Conservation (phyloP, 1,284 basidiomycete species). For the Amylostereum areolatum region DNA sequence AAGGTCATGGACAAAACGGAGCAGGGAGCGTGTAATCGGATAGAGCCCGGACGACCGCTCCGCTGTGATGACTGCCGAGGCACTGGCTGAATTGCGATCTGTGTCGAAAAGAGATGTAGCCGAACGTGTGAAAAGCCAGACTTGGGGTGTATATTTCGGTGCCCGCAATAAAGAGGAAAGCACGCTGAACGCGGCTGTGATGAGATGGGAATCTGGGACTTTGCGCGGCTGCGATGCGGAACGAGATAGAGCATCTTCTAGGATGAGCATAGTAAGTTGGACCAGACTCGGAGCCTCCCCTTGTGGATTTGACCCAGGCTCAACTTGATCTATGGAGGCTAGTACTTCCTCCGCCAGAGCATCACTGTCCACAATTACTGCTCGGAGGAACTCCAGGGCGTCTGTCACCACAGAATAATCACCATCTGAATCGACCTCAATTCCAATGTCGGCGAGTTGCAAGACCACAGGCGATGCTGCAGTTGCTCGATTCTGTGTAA, state of each 20-base stretch:
- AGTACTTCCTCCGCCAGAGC: slow-evolving; percentile 60
- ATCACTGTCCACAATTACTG: slow-evolving; percentile 67
- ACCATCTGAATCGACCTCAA: slow-evolving; percentile 50
- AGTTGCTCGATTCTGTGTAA: slow-evolving; percentile 12
- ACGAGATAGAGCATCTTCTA: slow-evolving; percentile 74
- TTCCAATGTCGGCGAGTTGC: slow-evolving; percentile 61
- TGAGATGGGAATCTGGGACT: slow-evolving; percentile 52
- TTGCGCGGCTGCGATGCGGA: slow-evolving; percentile 35
- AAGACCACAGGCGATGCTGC: slow-evolving; percentile 36
- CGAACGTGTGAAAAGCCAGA: slow-evolving; percentile 84
- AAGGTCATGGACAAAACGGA: slow-evolving; percentile 72
- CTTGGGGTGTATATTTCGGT: slow-evolving; percentile 67
- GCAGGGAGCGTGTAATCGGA: slow-evolving; percentile 71
- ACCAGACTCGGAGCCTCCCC: slow-evolving; percentile 63
- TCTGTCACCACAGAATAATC: slow-evolving; percentile 64
- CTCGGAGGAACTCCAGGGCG: slow-evolving; percentile 73
- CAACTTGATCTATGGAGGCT: slow-evolving; percentile 49
- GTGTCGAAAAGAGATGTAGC: slow-evolving; percentile 72
- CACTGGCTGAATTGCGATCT: slow-evolving; percentile 45
- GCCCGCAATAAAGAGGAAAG: slow-evolving; percentile 74
- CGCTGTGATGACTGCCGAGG: slow-evolving; percentile 60
- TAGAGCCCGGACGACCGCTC: slow-evolving; percentile 75
- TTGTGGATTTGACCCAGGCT: slow-evolving; percentile 44
- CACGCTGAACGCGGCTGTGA: slow-evolving; percentile 75
- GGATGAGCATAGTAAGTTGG: slow-evolving; percentile 74